Evolutionary conservation across 768 basidiomycete genomes (phyloP).

Genomic region (Lactarius akahatsu): DNA sequence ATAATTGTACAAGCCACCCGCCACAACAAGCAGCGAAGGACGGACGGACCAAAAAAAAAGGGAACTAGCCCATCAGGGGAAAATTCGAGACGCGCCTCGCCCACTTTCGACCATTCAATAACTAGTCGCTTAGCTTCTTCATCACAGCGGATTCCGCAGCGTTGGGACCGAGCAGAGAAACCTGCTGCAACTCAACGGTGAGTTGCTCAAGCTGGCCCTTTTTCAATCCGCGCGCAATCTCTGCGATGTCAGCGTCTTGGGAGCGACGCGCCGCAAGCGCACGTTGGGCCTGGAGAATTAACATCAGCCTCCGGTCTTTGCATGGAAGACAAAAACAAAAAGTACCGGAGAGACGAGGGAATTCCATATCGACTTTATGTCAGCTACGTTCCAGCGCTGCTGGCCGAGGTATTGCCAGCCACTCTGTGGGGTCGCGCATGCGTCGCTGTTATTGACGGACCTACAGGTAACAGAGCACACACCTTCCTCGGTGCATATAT

Average conservation of each 20-base stretch:
- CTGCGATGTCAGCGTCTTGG: constrained; percentile 35
- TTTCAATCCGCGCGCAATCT: constrained; percentile 42
- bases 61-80: background rate
- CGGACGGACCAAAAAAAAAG: background rate
- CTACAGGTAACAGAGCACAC: constrained; percentile 14
- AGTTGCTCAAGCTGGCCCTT: constrained; percentile 46
- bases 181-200: constrained; percentile 21
- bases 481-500: constrained; percentile 49
- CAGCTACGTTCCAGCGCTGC: constrained; percentile 18
- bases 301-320: background rate
- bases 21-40: background rate
- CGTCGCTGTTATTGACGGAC: background rate
- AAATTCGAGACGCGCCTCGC: background rate
- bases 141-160: constrained; percentile 8
- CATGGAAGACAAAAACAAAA: background rate
- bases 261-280: constrained; percentile 34
- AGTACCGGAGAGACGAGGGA: constrained; percentile 32
- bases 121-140: constrained; percentile 9
- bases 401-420: constrained; percentile 28
- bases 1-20: background rate
- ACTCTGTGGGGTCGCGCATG: constrained; percentile 5
- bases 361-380: constrained; percentile 22
- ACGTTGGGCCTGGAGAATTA: constrained; percentile 26
- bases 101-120: background rate
- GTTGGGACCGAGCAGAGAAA: constrained; percentile 12